Percentiles rank a stretch among this genome's conserved stretches.
Evolutionary conservation across 352 stramenopile genomes (phyloP).

Genomic region (Pythium biforme): DNA sequence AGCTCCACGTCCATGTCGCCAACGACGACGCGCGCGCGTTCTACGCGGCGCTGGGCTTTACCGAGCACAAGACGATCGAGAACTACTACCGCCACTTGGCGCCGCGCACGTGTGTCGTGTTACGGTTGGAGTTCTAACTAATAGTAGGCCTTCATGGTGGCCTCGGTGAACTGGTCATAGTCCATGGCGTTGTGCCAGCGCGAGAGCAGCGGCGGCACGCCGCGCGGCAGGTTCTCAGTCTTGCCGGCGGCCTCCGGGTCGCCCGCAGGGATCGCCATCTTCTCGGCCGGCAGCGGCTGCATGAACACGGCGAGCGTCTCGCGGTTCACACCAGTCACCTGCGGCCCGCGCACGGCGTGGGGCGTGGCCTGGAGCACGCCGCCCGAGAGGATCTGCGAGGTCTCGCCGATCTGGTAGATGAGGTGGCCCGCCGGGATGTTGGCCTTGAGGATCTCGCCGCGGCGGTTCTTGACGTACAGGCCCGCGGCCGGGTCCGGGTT

Average conservation of each 20-base stretch:
- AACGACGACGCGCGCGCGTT: slow-evolving; percentile 66
- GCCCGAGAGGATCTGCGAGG: slow-evolving; percentile 94
- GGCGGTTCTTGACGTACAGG: slow-evolving; percentile 94
- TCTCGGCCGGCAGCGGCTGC: slow-evolving; percentile 89
- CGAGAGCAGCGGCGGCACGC: slow-evolving; percentile 80
- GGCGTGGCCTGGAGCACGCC: slow-evolving; percentile 91
- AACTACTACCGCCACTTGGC: slow-evolving; percentile 68
- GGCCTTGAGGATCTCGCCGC: slow-evolving; percentile 87
- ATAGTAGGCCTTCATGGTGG: slow-evolving; percentile 92
- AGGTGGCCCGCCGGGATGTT: slow-evolving; percentile 85
- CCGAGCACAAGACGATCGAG: slow-evolving; percentile 41
- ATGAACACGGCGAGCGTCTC: slow-evolving; percentile 98
- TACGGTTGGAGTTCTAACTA: slow-evolving; percentile 18
- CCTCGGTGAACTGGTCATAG: slow-evolving; percentile 91
- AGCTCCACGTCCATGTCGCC: slow-evolving; percentile 59
- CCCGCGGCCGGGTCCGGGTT: slow-evolving; percentile 84
- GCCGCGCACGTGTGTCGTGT: slow-evolving; percentile 47
- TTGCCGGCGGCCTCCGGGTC: slow-evolving; percentile 46
- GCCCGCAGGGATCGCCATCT: slow-evolving; percentile 67
- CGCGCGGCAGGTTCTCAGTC: slow-evolving; percentile 73
- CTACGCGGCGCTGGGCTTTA: slow-evolving; percentile 53
- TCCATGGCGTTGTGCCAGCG: slow-evolving; percentile 87
- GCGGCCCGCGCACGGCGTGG: slow-evolving; percentile 85
- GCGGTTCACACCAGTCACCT: slow-evolving; percentile 76
- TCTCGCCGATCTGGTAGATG: slow-evolving; percentile 95